Evolutionary conservation across 495 filamentous ascomycete genomes (phyloP).

Genomic region (Podospora australis): DNA sequence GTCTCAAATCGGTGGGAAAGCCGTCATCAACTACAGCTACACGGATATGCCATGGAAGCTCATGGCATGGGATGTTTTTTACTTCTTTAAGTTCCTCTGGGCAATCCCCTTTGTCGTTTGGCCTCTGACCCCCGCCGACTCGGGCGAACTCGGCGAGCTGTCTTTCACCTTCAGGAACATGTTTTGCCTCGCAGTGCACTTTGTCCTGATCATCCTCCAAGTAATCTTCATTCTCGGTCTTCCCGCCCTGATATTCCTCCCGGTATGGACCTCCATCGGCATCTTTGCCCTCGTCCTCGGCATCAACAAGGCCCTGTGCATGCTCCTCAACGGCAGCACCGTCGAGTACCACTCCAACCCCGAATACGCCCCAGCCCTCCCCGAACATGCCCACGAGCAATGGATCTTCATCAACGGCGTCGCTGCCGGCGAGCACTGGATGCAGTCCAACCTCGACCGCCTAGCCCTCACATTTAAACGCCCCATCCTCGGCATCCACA

Average conservation of each 20-base stretch:
- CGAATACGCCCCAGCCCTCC: slow-evolving; percentile 35
- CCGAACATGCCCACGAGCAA: slow-evolving; percentile 50
- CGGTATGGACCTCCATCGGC: slow-evolving; percentile 41
- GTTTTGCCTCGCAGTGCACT: slow-evolving; percentile 44
- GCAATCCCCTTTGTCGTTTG: slow-evolving; percentile 47
- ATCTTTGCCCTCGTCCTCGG: slow-evolving; percentile 31
- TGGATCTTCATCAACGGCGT: slow-evolving; percentile 76
- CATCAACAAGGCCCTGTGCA: slow-evolving; percentile 45
- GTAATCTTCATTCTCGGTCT: slow-evolving; percentile 42
- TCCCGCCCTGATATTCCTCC: slow-evolving; percentile 43
- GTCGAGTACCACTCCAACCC: slow-evolving; percentile 37
- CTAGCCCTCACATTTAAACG: slow-evolving; percentile 69
- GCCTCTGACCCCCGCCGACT: slow-evolving; percentile 45
- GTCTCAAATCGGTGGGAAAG: slow-evolving; percentile 46
- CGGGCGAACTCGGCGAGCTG: slow-evolving; percentile 53
- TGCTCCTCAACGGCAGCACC: slow-evolving; percentile 41
- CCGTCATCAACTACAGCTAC: slow-evolving; percentile 48
- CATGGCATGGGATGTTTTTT: slow-evolving; percentile 47
- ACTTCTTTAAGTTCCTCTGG: slow-evolving; percentile 45
- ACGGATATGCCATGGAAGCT: slow-evolving; percentile 54
- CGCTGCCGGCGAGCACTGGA: slow-evolving; percentile 50
- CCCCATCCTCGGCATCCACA: slow-evolving; percentile 73
- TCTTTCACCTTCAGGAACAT: slow-evolving; percentile 45
- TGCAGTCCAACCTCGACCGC: slow-evolving; percentile 64
- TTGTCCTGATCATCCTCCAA: slow-evolving; percentile 46